Base-by-base conservation (phyloP, 768 basidiomycete species). In the Tricholoma matsutake region DNA sequence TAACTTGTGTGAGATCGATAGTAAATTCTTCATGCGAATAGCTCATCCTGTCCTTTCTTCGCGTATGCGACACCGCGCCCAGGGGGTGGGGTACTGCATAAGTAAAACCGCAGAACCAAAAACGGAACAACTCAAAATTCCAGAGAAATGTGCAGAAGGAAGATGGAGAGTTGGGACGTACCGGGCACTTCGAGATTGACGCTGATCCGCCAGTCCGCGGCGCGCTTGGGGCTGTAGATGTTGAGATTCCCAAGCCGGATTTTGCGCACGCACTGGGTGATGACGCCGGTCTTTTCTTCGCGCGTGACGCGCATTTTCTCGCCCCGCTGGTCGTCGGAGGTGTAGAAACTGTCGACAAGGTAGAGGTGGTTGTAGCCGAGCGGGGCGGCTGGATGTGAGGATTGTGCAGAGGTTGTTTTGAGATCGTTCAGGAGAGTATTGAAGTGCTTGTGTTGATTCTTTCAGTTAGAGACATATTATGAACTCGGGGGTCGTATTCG, bases 1-100 rank as follows among this genome's bases (percentile, higher is more conserved):
- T 85, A 53, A 98, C 96, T 74, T 96, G 94, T 1, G 97, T 98
- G 54, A 99, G 82, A 76, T 99, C 97, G 64, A 99, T 88, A 64
- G 80, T 83, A 71, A 94, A 96, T 64, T 96, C 88, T 73, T 98
- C 95, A 73, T 99, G 97, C 3, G 87, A 77, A 73, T 99, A 99
- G 68, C 92, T 91, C 72, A 98, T 81, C 49, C 97, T 82, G 75
- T 99, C 93, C 76, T 97, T 99, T 76, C 83, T 80, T 60, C 92
- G 83, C 32, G 84, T 81, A 64, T 83, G 76, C 8, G 82, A 79
- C 1, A 88, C 72, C 6, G 82, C 71, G 11, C 91, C 91, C 47
- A 86, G 66, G 0, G 91, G 91, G 65, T 86, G 88, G 2, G 79
- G 65, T n/a, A 85, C 91, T 92, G 39, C 32, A 10, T 3, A 29